A percentile compares a stretch with the other conserved stretches of the same genome.
Evolutionary conservation across 1,139 yeast species (phyloP).

Genomic region (Zhuliangozyma blackwelliae): DNA sequence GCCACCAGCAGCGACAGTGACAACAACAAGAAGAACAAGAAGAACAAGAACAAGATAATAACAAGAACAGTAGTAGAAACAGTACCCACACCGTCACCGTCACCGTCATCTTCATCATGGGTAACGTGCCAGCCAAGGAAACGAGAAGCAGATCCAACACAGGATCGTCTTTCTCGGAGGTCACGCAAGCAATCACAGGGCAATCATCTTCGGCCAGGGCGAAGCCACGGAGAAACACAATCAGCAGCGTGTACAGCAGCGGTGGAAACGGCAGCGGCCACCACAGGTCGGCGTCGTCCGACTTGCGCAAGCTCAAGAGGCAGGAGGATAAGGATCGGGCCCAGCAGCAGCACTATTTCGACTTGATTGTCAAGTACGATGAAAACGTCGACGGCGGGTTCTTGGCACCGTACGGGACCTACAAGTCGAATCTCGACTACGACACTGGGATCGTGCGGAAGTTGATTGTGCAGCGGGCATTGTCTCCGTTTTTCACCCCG

Average conservation of each 20-base stretch:
- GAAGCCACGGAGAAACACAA: conserved; percentile 9
- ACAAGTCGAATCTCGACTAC: conserved; percentile 70
- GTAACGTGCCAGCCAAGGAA: conserved; percentile 58
- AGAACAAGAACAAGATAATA: no score
- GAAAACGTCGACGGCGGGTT: conserved; percentile 77
- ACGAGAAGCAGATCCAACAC: conserved; percentile 28
- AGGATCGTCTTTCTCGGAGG: conserved; percentile 7
- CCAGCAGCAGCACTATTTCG: conserved; percentile 51
- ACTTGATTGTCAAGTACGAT: conserved; percentile 52
- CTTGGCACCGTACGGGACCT: conserved; percentile 85
- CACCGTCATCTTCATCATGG: no score
- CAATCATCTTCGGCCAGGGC: no score
- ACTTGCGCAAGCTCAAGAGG: conserved; percentile 22
- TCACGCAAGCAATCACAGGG: conserved; percentile 14
- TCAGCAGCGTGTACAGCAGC: conserved; percentile 3
- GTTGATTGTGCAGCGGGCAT: conserved; percentile 52
- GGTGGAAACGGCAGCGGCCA: conserved; percentile 3
- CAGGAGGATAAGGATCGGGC: conserved; percentile 49
- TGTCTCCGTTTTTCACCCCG: conserved; percentile 92
- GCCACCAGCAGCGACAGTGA: no score
- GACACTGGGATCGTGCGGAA: conserved; percentile 65
- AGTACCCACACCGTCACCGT: no score
- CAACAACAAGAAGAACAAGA: no score
- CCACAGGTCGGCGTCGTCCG: conserved; percentile 14
- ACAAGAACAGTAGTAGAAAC: no score